Evolutionary conservation across 2,329 filamentous ascomycete species (phyloP), one percentile per base, ranked within the genome.

Genomic region (Pseudogymnoascus sp.): DNA sequence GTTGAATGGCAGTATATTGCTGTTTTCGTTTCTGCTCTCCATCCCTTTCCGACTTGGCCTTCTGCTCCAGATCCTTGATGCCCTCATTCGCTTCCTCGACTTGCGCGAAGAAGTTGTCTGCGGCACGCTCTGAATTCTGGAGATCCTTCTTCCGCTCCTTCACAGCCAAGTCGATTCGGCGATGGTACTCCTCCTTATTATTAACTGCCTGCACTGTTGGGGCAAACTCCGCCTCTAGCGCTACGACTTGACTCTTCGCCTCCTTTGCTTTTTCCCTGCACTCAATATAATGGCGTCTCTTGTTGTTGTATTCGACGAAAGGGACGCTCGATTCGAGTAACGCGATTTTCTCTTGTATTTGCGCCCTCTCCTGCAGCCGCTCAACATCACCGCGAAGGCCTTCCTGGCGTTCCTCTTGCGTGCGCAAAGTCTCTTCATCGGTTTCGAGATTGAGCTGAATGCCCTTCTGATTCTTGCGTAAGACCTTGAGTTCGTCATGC

Each of bases 311-410:
- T 65, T 83, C 78, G 19, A 89, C 82, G 38, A 92, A 78, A 0
- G 89, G 85, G 40, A 87, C 82, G 26, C 85, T 82, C 37, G 82
- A 83, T 66, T 89, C 80, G 53, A 96, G 79, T 56, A 88, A 79
- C 26, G 82, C 77, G 4, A 93, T 81, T 63, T 83, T 84, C 61
- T 83, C 78, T 70, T 88, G 79, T 60, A 92, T 84, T 61, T 84
- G 81, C 62, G 88, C 84, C 63, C 92, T 85, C 73, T 98, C 89
- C 59, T 85, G 84, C 70, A 95, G 82, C 66, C 90, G 87, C 69
- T 96, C 88, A 24, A 98, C 92, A 70, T 97, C 93, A 8, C 84
- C 87, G 70, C 90, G 85, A 50, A 96, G 84, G 60, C 85, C 69
- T 65, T 84, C 79, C 66, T 98, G 93, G 28, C 91, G 86, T 41